phyloP scores from a whole-genome alignment of 1,284 basidiomycete species.

The Marasmius sp. region DNA sequence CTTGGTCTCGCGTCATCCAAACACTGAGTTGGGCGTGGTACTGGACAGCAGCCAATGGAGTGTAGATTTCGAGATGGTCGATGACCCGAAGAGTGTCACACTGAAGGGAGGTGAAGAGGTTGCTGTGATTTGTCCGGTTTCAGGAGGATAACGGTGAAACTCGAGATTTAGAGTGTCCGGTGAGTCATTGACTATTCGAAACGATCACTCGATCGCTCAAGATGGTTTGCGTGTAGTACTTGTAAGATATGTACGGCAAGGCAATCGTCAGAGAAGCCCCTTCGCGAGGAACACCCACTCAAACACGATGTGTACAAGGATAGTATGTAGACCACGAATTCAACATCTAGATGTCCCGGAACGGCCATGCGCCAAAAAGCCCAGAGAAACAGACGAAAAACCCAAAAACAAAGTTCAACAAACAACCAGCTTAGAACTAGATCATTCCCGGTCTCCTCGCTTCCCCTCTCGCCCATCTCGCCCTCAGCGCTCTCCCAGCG shows the following conservation, averaged over 20 bases:
- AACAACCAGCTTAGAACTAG: not conserved
- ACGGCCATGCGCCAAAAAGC: not conserved
- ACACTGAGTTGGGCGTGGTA: constrained; percentile 48
- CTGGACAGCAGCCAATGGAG: constrained; percentile 70
- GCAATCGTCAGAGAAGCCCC: too few species aligned
- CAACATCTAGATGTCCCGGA: not conserved
- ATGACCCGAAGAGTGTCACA: constrained; percentile 47
- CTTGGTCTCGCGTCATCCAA: constrained; percentile 53
- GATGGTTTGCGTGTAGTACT: not conserved
- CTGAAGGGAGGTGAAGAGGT: constrained; percentile 76
- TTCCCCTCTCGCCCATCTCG: constrained; percentile 3
- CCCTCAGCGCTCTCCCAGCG: constrained; percentile 11
- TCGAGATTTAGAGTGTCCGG: too few species aligned
- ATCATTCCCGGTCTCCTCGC: not conserved
- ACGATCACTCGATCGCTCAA: not conserved
- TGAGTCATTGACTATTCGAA: not conserved
- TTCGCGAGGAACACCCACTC: too few species aligned
- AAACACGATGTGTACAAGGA: too few species aligned
- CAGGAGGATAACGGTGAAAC: constrained; percentile 66
- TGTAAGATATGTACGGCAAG: too few species aligned
- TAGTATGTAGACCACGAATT: not conserved
- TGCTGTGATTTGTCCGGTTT: constrained; percentile 80
- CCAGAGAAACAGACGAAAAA: not conserved
- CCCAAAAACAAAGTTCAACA: not conserved
- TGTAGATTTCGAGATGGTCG: constrained; percentile 78